Percentiles rank a stretch among this genome's conserved stretches.
Conservation (phyloP, 1,139 yeast species). For the Lodderomyces elongisporus region DNA sequence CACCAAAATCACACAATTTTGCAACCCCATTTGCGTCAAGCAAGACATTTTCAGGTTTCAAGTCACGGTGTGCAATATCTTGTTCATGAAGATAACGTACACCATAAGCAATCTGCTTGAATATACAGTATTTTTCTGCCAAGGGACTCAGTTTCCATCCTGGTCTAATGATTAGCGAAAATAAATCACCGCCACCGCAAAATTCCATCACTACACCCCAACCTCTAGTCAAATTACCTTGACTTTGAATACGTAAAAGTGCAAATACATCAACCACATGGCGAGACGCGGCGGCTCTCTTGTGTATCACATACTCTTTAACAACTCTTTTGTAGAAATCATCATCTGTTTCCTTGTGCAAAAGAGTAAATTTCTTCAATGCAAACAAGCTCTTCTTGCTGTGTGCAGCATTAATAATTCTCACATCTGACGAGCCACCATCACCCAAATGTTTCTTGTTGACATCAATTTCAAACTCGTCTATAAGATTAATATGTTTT, state of each 20-base stretch:
- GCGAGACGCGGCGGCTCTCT: constrained; percentile 43
- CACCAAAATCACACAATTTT: constrained; percentile 74
- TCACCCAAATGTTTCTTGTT: constrained; percentile 53
- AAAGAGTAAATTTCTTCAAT: constrained; percentile 59
- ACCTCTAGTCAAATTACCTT: constrained; percentile 52
- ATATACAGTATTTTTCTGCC: constrained; percentile 53
- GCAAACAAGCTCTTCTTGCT: constrained; percentile 48
- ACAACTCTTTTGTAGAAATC: constrained; percentile 63
- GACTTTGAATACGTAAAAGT: constrained; percentile 54
- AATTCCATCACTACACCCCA: constrained; percentile 75
- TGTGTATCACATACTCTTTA: constrained; percentile 60
- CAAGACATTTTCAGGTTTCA: constrained; percentile 63
- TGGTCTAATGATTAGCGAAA: constrained; percentile 38
- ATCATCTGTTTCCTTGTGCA: constrained; percentile 56
- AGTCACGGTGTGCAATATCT: constrained; percentile 59
- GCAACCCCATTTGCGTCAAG: constrained; percentile 54
- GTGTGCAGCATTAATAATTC: constrained; percentile 39
- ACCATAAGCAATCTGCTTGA: constrained; percentile 55
- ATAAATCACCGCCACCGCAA: constrained; percentile 55
- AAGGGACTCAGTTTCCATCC: constrained; percentile 45
- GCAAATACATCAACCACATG: constrained; percentile 58
- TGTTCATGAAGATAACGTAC: constrained; percentile 49
- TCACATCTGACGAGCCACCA: constrained; percentile 71
- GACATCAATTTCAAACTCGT: constrained; percentile 53
- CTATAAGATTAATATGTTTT: constrained; percentile 48